Evolutionary conservation across 2,329 filamentous ascomycete genomes (phyloP), one percentile per base, ranked within the genome.

Genomic region (Leptographium procerum): DNA sequence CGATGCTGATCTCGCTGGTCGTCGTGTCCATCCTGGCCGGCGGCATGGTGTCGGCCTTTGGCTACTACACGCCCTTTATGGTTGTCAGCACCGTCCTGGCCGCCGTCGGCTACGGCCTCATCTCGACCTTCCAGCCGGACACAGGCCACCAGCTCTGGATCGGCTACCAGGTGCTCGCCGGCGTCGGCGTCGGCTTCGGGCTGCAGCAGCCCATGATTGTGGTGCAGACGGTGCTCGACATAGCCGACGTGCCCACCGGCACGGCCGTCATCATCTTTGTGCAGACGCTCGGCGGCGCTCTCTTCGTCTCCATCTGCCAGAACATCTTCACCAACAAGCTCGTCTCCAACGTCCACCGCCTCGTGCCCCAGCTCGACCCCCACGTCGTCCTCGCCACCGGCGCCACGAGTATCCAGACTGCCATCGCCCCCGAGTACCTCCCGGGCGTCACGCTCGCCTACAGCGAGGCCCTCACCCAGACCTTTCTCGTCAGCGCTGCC

Each of bases 11-110:
- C 55, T 77, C 76, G 57, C 71, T 84, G 9, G 78, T 82, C 6
- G 69, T 79, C 10, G 76, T 75, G 22, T 77, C 75, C 56, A 71
- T 81, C 26, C 40, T 76, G 0, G 73, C 76, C 4, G 80, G 81
- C 33, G 67, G 68, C 0, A 61, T 74, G 45, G 81, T 78, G 1
- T 75, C 79, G 56, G 74, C 73, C 57, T 69, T 82, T 31, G 83
- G 83, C 43, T 85, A 85, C 66, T 85, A 85, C 61, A 76, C 77
- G 5, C 82, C 78, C 0, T 74, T 75, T 24, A 82, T 84, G 78
- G 70, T 84, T 16, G 47, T 75, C 19, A 75, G 75, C 11, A 75
- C 80, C 3, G 71, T 72, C 61, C 67, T 80, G 62, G 75, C 76
- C 72, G 70, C 78, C 7, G 62, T 80, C 13, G 81, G 80, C 26